Percentiles rank a stretch among this genome's conserved stretches.
phyloP scores from a whole-genome alignment of 768 basidiomycete species.

The Holtermanniella nyarrowii region DNA sequence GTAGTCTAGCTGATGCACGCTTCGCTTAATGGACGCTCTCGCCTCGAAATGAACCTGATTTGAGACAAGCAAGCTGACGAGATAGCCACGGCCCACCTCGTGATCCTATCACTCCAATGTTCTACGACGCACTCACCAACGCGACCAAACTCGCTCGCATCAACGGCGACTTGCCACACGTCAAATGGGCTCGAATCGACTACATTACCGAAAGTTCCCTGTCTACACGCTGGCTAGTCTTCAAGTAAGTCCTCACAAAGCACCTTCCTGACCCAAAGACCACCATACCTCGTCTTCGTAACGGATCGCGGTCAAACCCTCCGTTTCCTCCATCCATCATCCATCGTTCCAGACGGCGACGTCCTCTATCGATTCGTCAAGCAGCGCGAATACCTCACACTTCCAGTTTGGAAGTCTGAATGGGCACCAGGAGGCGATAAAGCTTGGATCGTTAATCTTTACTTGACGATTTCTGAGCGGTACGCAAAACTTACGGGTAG shows the following conservation, averaged over 20 bases:
- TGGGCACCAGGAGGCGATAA: constrained; percentile 61
- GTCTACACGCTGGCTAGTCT: constrained; percentile 75
- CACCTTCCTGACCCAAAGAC: constrained; percentile 47
- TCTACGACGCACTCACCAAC: constrained; percentile 64
- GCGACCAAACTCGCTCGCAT: constrained; percentile 58
- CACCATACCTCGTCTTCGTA: constrained; percentile 60
- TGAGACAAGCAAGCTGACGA: constrained; percentile 4
- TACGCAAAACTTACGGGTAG: not conserved
- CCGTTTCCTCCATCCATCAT: constrained; percentile 62
- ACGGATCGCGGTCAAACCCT: constrained; percentile 64
- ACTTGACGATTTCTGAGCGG: not conserved
- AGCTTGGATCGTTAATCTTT: not conserved
- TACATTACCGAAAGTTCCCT: constrained; percentile 72
- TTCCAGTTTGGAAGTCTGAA: constrained; percentile 55
- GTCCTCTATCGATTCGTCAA: constrained; percentile 58
- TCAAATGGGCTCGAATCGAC: constrained; percentile 77
- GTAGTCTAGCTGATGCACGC: too few relatives aligned
- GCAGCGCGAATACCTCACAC: constrained; percentile 54
- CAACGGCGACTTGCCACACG: constrained; percentile 54
- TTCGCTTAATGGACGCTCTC: too few relatives aligned
- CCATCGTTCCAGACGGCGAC: constrained; percentile 53
- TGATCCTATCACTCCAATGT: constrained; percentile 58
- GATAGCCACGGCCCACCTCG: constrained; percentile 54
- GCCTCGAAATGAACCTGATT: too few relatives aligned
- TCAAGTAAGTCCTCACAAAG: constrained; percentile 50